Evolutionary conservation across 148 eudicot species (phyloP), one percentile per base, ranked within the genome.

Genomic region (Amaranthus palmeri): DNA sequence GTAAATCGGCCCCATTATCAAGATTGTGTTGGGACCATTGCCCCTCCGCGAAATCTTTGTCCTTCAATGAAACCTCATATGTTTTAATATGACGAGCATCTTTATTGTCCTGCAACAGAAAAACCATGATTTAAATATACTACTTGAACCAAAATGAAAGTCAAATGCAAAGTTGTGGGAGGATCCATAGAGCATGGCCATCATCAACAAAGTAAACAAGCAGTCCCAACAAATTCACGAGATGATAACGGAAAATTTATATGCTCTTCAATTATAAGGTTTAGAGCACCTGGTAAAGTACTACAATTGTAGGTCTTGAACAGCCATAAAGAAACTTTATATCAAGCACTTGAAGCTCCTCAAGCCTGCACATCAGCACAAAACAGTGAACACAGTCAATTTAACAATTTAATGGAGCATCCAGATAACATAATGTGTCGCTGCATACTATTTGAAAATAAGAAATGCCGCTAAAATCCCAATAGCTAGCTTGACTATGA

Each of bases 341-440:
- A 88, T 93, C 98, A 79, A 93, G 85, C 77, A 93, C 97, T 79
- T 93, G 97, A 69, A 93, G 98, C 84, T 93, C 97, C 86, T 93
- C 98, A 60, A 93, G 93, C 86, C 98, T 93, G 95, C 70, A 65
- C 74, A 57, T 14, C 70, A 50, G 61, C 60, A 72, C 54, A 56
- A n/a, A 60, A 51, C 9, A n/a, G 25, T 57, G 10, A 54, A 36
- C 43, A 63, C 40, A 14, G 36, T 40, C 2, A 49, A 71, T 60
- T 18, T 4, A 51, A 60, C 48, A 50, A 10, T 5, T 44, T 11
- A 15, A 67, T 40, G 25, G 52, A 50, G 64, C 6, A 57, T 40
- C 25, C 54, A 50, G 36, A 58, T 10, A 55, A 49, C 42, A 44
- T 64, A 52, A 25, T 36, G 53, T 13, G 9, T 53, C 44, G 4